Base-by-base conservation (phyloP, 345 rosid species). In the Gossypium raimondii region DNA sequence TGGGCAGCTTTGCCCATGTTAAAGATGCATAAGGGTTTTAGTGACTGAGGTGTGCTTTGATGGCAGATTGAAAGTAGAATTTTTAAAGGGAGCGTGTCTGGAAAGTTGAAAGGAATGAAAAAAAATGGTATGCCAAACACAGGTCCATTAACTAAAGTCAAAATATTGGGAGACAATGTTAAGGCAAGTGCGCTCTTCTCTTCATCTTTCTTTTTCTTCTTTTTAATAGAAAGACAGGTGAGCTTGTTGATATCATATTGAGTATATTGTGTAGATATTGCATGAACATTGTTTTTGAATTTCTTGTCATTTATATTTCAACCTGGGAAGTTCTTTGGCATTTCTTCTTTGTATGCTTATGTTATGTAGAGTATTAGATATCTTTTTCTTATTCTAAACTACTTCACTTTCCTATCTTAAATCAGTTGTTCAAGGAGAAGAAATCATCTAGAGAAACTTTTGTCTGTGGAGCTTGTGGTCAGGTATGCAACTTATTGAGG, bases 391-490 rank as follows among this genome's bases (percentile, higher is more conserved):
- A 53, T 70, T 70, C 53, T 73, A n/a, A 73, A 47, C n/a, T 34
- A 27, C 34, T 72, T 13, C 58, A 8, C 34, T 11, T 58, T 75
- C 25, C 43, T 57, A 9, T 53, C 50, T 72, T 60, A 63, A 70
- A 67, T 58, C 87, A 95, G 96, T 68, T 80, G 51, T 91, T 88
- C 78, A 91, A 91, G 87, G 97, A 87, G 87, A 95, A 95, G 86
- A 95, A 95, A 84, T 87, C 98, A n/a, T 88, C 99, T 6, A 88
- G 98, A 81, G 97, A 91, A 85, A 93, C 84, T 66, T 95, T 93
- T 76, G 96, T 91, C 69, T 91, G 99, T 59, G 97, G 98, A 76
- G 98, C 99, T 73, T 91, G 98, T 81, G 94, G 94, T 81, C 97
- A 91, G 99, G 98, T 95, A 76, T 25, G 80, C 61, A 44, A 56